Conservation (phyloP, 2,329 filamentous ascomycete genomes). For the Colletotrichum sp. region DNA sequence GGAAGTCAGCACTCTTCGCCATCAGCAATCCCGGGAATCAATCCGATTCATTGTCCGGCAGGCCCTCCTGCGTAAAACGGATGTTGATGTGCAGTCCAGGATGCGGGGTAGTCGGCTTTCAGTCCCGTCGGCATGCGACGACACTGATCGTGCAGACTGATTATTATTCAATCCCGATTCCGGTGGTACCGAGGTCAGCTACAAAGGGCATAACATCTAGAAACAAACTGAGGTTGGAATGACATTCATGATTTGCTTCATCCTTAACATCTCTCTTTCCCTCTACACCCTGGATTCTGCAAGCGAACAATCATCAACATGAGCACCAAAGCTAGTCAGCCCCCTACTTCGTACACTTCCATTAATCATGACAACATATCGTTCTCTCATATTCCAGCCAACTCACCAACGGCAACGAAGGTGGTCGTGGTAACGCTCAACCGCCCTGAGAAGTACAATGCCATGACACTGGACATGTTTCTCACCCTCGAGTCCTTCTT, state of each 20-base stretch:
- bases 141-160: neutral
- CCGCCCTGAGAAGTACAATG: neutral
- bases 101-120: neutral
- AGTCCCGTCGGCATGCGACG: neutral
- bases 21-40: neutral
- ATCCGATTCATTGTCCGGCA: neutral
- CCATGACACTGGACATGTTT: neutral
- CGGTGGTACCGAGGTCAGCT: neutral
- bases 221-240: accelerated
- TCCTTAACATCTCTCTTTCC: accelerated
- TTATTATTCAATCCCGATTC: neutral
- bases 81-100: neutral
- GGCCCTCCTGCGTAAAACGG: accelerated
- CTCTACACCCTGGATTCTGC: accelerated
- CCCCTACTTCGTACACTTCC: neutral
- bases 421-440: neutral
- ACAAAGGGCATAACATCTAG: accelerated
- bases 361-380: neutral
- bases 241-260: accelerated
- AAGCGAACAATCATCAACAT: neutral
- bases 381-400: neutral
- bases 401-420: neutral
- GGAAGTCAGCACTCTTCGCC: accelerated
- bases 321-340: neutral
- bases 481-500: neutral